Conservation (phyloP, 768 basidiomycete genomes). For the Leccinellum rugosiceps region DNA sequence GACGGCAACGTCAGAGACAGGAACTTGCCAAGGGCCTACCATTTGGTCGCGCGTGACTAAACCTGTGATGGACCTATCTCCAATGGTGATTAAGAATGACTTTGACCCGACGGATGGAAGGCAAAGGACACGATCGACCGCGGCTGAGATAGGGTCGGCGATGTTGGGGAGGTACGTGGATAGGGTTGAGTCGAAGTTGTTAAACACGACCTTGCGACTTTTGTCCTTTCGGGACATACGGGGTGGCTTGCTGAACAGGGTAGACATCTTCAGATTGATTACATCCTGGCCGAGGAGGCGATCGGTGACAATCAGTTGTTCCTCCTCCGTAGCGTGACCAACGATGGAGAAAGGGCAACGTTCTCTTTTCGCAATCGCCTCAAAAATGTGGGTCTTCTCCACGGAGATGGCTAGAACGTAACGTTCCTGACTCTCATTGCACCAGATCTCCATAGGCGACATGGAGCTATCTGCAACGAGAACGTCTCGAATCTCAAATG, state of each 20-base stretch:
- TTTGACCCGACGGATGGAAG: slow-evolving; percentile 94
- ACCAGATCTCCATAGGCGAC: slow-evolving; percentile 99
- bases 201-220: slow-evolving; percentile 39
- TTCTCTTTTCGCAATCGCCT: slow-evolving; percentile 78
- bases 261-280: slow-evolving; percentile 89
- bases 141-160: slow-evolving; percentile 53
- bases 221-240: slow-evolving; percentile 78
- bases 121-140: slow-evolving; percentile 78
- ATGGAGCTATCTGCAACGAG: slow-evolving; percentile 88
- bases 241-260: slow-evolving; percentile 94
- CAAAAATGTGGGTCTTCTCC: slow-evolving; percentile 60
- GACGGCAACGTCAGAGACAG: slow-evolving; percentile 95
- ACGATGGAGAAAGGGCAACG: slow-evolving; percentile 93
- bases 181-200: slow-evolving; percentile 71
- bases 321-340: slow-evolving; percentile 77
- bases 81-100: slow-evolving; percentile 97
- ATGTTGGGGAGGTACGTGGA: slow-evolving; percentile 55
- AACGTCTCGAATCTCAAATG: slow-evolving; percentile 91
- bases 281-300: slow-evolving; percentile 74
- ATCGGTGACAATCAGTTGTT: slow-evolving; percentile 88
- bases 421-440: slow-evolving; percentile 97
- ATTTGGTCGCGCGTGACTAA: slow-evolving; percentile 96
- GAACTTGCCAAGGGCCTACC: slow-evolving; percentile 99
- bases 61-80: slow-evolving; percentile 91
- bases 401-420: slow-evolving; percentile 90